These are phyloP conservation scores for Malus fusca DNA, from an alignment of 306 rosid species.

Conservation along the genomic window DNA sequence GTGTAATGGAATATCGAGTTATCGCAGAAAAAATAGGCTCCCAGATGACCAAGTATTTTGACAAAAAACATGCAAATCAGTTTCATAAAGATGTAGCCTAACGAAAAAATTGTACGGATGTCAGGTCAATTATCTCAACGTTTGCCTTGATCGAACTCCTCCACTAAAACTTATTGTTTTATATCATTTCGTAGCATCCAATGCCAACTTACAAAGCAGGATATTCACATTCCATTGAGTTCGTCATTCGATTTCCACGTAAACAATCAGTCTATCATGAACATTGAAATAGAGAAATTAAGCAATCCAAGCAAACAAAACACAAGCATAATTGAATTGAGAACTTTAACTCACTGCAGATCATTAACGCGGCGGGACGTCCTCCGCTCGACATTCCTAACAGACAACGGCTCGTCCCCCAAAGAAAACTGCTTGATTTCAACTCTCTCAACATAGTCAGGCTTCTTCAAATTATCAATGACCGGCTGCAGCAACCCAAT, in stretches of 20 bases:
- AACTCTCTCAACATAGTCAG: slow-evolving; percentile 91
- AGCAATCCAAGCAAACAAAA: neutral
- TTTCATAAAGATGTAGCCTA: neutral
- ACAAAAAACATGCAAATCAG: neutral
- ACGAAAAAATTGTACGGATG: neutral
- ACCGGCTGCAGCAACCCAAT: slow-evolving; percentile 91
- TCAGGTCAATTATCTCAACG: neutral
- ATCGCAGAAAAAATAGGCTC: neutral
- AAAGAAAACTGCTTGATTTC: slow-evolving; percentile 86
- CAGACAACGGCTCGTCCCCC: slow-evolving; percentile 92
- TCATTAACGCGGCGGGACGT: slow-evolving; percentile 93
- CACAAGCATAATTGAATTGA: neutral
- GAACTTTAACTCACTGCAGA: slow-evolving; percentile 60
- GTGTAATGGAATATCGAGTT: neutral
- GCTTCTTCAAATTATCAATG: slow-evolving; percentile 82
- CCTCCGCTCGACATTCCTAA: slow-evolving; percentile 88
- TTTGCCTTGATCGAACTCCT: neutral
- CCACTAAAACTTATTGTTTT: neutral
- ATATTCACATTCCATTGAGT: neutral
- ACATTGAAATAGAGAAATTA: neutral
- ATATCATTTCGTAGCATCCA: neutral
- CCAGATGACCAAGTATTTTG: neutral
- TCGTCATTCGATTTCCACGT: neutral
- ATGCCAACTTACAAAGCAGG: neutral
- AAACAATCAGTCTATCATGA: neutral